Conservation (phyloP, 345 rosid species). For the Rhizophora mangle region DNA sequence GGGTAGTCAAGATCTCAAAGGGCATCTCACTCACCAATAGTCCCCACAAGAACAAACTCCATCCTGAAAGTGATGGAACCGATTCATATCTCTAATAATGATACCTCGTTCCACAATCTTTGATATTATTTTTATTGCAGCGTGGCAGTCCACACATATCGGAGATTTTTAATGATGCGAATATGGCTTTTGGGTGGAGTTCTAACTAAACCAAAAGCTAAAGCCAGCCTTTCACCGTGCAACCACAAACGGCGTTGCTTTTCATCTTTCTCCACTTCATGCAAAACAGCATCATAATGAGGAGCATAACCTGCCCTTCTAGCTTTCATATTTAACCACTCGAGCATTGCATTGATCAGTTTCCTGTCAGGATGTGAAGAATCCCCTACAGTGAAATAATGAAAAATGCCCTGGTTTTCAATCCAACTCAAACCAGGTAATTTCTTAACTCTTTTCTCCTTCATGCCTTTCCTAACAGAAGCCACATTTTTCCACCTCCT, state of each 20-base stretch:
- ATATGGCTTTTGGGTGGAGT: constrained; percentile 46
- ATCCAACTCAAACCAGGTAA: constrained; percentile 91
- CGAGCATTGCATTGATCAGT: constrained; percentile 69
- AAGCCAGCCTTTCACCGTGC: constrained; percentile 85
- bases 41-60: constrained; percentile 80
- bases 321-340: constrained; percentile 76
- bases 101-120: constrained; percentile 59
- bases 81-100: constrained; percentile 75
- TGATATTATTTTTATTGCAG: constrained; percentile 63
- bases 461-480: constrained; percentile 67
- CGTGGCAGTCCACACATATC: constrained; percentile 82
- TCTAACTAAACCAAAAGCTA: constrained; percentile 63
- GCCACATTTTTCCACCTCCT: constrained; percentile 64
- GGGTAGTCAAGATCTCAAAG: neutral
- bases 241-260: constrained; percentile 67
- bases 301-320: constrained; percentile 63
- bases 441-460: constrained; percentile 63
- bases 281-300: constrained; percentile 47
- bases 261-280: constrained; percentile 51
- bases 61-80: constrained; percentile 69
- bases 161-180: constrained; percentile 72
- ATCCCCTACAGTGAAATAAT: constrained; percentile 66
- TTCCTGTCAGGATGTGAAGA: constrained; percentile 65
- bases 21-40: constrained; percentile 57
- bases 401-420: constrained; percentile 59